phyloP scores from a whole-genome alignment of 768 basidiomycete species.

The Lactarius pseudohatsudake region DNA sequence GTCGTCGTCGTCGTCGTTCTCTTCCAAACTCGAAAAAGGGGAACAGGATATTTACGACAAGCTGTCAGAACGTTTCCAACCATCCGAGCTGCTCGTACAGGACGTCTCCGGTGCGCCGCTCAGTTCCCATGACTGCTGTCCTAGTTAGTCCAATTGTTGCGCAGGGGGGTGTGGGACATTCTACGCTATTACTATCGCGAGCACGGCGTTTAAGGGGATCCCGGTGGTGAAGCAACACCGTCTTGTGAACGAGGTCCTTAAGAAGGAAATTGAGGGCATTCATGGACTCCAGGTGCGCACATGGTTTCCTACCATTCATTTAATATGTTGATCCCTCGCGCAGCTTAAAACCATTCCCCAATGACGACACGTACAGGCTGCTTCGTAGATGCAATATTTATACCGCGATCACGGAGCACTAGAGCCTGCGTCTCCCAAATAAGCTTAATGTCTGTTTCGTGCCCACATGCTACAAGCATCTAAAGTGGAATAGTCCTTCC shows the following conservation, averaged over 20 bases:
- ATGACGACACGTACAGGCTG: constrained; percentile 6
- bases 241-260: constrained; percentile 81
- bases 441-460: constrained; percentile 4
- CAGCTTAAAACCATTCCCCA: constrained; percentile 25
- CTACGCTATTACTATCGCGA: constrained; percentile 88
- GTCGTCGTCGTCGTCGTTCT: background rate
- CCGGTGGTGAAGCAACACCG: constrained; percentile 91
- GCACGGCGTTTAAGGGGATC: constrained; percentile 81
- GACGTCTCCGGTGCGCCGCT: constrained; percentile 85
- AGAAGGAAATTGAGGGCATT: constrained; percentile 85
- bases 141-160: background rate
- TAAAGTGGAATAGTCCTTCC: background rate
- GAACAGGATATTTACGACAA: constrained; percentile 72
- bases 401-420: background rate
- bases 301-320: background rate
- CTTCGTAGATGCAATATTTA: constrained; percentile 12
- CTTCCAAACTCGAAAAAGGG: constrained; percentile 47
- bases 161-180: constrained; percentile 96
- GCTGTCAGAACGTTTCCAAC: constrained; percentile 70
- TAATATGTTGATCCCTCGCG: background rate
- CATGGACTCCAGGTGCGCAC: constrained; percentile 87
- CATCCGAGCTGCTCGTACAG: constrained; percentile 79
- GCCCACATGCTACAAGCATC: constrained; percentile 8
- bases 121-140: constrained; percentile 9
- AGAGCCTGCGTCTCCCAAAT: constrained; percentile 1